These are phyloP conservation scores for Backusella sp. DNA, from an alignment of 192 early-diverging fungal genomes.

Conservation along the genomic window DNA sequence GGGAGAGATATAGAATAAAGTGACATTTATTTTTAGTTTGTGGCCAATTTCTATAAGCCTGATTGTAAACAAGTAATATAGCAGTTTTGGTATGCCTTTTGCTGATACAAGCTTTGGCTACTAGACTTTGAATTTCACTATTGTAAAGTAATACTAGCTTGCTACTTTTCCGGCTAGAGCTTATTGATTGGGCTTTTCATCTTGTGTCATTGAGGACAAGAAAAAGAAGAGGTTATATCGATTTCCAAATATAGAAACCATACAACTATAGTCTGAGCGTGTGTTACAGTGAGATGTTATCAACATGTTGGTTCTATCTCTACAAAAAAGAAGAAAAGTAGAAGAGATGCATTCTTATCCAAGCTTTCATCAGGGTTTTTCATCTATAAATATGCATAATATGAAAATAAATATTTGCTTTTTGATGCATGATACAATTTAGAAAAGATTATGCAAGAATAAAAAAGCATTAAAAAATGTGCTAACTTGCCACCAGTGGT, in stretches of 20 bases:
- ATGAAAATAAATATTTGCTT: not conserved
- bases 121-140: not conserved
- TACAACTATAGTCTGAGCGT: not conserved
- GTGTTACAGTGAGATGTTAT: not conserved
- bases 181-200: not conserved
- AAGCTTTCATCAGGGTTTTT: not conserved
- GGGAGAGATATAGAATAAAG: too few species aligned
- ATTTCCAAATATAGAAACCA: not conserved
- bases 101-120: not conserved
- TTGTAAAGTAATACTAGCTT: not conserved
- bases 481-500: not conserved
- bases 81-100: not conserved
- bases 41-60: too few species aligned
- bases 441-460: not conserved
- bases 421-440: not conserved
- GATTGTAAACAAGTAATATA: too few species aligned
- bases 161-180: not conserved
- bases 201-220: not conserved
- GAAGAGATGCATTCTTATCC: not conserved
- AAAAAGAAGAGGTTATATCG: not conserved
- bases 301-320: not conserved
- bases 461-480: not conserved
- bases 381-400: not conserved
- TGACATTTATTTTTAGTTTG: too few species aligned
- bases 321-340: not conserved